Base-by-base conservation (phyloP, 2,329 filamentous ascomycete species). In the Zarea fungicola region DNA sequence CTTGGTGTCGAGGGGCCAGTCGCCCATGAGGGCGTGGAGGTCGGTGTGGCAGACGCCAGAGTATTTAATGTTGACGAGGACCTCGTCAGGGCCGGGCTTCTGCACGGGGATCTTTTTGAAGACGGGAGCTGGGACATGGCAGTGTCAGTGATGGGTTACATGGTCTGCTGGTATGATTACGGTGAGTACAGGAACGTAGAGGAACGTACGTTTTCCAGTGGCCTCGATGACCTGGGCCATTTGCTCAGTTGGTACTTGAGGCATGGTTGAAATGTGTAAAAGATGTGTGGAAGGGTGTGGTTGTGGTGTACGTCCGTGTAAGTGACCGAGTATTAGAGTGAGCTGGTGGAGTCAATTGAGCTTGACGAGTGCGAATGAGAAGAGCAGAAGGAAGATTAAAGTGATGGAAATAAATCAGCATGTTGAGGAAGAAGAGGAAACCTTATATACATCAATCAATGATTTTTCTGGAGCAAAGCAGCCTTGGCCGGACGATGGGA, bases 31-130 rank as follows among this genome's bases (percentile, higher is more conserved):
- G 60, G 89, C 89, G 67, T 81, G 77, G 43, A 79, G 77, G 67
- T 95, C 89, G 29, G 89, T 95, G 75, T 95, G 89, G 78, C 89
- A 95, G 58, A 95, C 89, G 65, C 89, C 89, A 23, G 85, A 87
- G 77, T 81, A 95, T 69, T 90, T 90, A 77, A 95, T 80, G 72
- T 95, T 92, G 72, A 96, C 75, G 56, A 96, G 85, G 58, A 96
- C 87, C 71, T 96, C 88, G 72, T 95, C 90, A 45, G 90, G 85
- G 19, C 84, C 89, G 32, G 91, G 91, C 67, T 84, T 80, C 54
- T 76, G 77, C 44, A 95, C 89, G 57, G 87, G 84, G 61, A 96
- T 92, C 71, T 85, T 78, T 74, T 89, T 90, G 78, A 85, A 89
- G 52, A 80, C 69, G 60, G 81, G 73, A 57, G 81, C 80, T 83